Percentiles rank a stretch among this genome's conserved stretches.
Evolutionary conservation across 202 grass and related monocot species (phyloP).

Genomic region (Digitaria exilis): DNA sequence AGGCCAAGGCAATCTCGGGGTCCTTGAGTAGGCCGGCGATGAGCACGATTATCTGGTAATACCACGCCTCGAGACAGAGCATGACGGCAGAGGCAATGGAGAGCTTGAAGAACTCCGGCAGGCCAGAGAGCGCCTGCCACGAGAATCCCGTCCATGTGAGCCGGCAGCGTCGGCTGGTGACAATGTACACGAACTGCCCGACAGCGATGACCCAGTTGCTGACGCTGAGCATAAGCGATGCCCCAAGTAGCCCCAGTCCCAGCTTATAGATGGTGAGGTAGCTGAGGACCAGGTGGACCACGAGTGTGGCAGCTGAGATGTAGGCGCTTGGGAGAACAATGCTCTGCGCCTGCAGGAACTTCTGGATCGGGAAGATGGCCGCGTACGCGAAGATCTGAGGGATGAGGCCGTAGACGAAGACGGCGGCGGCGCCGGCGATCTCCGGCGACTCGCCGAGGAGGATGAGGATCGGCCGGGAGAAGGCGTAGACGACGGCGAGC

Average conservation of each 20-base stretch:
- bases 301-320: slow-evolving; percentile 52
- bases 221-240: slow-evolving; percentile 60
- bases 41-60: slow-evolving; percentile 68
- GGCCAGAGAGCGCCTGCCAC: slow-evolving; percentile 54
- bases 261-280: slow-evolving; percentile 55
- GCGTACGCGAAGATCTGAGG: slow-evolving; percentile 85
- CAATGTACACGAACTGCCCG: slow-evolving; percentile 74
- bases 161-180: slow-evolving; percentile 38
- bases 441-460: slow-evolving; percentile 61
- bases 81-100: slow-evolving; percentile 48
- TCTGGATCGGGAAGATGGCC: slow-evolving; percentile 76
- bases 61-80: slow-evolving; percentile 69
- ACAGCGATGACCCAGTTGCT: slow-evolving; percentile 68
- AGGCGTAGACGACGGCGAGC: slow-evolving; percentile 57
- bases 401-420: slow-evolving; percentile 78
- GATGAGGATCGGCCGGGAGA: slow-evolving; percentile 57
- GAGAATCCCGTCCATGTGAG: slow-evolving; percentile 65
- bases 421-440: slow-evolving; percentile 56
- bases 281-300: slow-evolving; percentile 45
- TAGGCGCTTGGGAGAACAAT: slow-evolving; percentile 72
- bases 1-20: slow-evolving; percentile 2
- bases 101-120: slow-evolving; percentile 65
- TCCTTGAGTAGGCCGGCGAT: slow-evolving; percentile 61
- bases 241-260: slow-evolving; percentile 54
- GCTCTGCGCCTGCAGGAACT: slow-evolving; percentile 81